Conservation (phyloP, 768 basidiomycete genomes). For the Phanerodontia chrysosporium region DNA sequence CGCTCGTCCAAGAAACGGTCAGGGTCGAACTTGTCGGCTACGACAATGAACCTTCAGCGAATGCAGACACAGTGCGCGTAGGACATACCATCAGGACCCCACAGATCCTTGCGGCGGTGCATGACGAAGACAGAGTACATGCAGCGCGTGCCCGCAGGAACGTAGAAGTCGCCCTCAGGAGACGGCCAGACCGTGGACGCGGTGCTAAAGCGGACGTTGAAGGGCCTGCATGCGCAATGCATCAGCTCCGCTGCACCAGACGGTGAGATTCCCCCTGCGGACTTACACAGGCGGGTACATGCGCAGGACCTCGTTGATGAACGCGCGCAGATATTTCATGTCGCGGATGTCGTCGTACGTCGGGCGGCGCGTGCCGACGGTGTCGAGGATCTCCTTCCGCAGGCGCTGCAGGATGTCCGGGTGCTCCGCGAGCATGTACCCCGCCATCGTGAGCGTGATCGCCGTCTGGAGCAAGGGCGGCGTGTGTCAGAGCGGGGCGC, state of each 20-base stretch:
- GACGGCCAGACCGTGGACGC: constrained; percentile 25
- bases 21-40: constrained; percentile 63
- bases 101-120: constrained; percentile 59
- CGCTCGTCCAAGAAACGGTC: constrained; percentile 65
- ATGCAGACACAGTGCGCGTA: not conserved
- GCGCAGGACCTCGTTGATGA: constrained; percentile 54
- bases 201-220: constrained; percentile 32
- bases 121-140: constrained; percentile 48
- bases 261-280: too few species aligned
- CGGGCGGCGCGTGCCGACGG: constrained; percentile 42
- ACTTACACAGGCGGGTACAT: constrained; percentile 44
- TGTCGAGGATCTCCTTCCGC: constrained; percentile 44
- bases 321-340: constrained; percentile 56
- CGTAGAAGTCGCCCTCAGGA: constrained; percentile 34
- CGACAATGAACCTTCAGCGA: not conserved
- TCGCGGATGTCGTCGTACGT: constrained; percentile 52
- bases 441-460: constrained; percentile 45
- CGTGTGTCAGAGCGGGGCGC: too few species aligned
- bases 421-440: constrained; percentile 52
- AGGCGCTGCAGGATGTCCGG: constrained; percentile 43
- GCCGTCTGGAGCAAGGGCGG: too few species aligned
- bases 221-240: constrained; percentile 12
- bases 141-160: constrained; percentile 34
- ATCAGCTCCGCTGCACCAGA: not conserved
- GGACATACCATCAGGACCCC: constrained; percentile 67